Percentiles rank a stretch among this genome's conserved stretches.
These are phyloP conservation scores for Beauveria sp. DNA, from an alignment of 2,329 filamentous ascomycete genomes.

Conservation along the genomic window DNA sequence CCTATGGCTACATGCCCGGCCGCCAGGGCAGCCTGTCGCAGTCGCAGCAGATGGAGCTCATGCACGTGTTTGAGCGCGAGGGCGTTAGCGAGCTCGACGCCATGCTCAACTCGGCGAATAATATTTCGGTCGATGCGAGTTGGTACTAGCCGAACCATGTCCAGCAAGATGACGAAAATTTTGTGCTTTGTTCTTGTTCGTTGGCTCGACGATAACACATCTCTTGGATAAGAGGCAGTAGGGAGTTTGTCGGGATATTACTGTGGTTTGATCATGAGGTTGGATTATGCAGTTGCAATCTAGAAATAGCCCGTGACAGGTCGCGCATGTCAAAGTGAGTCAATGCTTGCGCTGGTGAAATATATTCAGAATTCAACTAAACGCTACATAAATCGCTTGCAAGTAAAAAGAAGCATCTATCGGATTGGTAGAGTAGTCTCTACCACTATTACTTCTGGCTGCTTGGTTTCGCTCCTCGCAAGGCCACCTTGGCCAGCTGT, in stretches of 20 bases:
- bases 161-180: not conserved
- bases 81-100: slow-evolving; percentile 55
- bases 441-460: not conserved
- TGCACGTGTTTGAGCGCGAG: slow-evolving; percentile 69
- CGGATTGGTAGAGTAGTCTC: not conserved
- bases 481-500: too few relatives aligned
- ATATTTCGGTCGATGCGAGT: slow-evolving; percentile 20
- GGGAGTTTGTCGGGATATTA: too few relatives aligned
- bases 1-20: slow-evolving; percentile 30
- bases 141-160: slow-evolving; percentile 23
- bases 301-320: not conserved
- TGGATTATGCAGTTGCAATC: not conserved
- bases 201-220: too few relatives aligned
- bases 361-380: not conserved
- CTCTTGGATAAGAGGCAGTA: too few relatives aligned
- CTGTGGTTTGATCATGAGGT: too few relatives aligned
- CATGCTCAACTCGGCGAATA: slow-evolving; percentile 39
- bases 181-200: not conserved
- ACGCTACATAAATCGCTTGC: not conserved
- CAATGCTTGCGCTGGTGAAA: not conserved
- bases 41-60: slow-evolving; percentile 74
- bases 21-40: slow-evolving; percentile 66
- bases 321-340: too few relatives aligned
- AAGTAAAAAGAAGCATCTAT: not conserved
- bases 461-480: not conserved